These are phyloP conservation scores for Schwanniomyces etchellsii DNA, from an alignment of 1,139 yeast species.

Conservation along the genomic window DNA sequence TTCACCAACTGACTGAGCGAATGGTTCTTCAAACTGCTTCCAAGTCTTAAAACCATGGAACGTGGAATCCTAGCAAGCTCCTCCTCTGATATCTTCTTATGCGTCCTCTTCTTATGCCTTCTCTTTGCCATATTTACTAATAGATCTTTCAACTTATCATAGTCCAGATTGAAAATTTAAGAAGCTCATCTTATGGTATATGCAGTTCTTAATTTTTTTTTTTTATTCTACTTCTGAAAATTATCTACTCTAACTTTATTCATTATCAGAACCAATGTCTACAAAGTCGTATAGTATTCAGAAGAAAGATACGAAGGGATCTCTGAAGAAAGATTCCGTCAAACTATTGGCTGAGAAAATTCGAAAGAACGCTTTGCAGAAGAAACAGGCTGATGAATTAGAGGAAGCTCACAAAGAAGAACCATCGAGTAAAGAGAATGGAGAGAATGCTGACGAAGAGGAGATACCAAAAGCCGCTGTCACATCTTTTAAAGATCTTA, in stretches of 20 bases:
- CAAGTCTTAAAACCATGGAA: constrained; percentile 89
- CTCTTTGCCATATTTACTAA: constrained; percentile 33
- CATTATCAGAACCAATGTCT: too few species aligned
- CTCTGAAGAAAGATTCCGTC: constrained; percentile 17
- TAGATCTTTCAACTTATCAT: not conserved
- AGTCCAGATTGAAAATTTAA: constrained; percentile 2
- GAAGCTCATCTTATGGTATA: constrained; percentile 1
- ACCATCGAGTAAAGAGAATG: constrained; percentile 12
- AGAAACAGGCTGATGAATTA: constrained; percentile 10
- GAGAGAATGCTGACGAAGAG: constrained; percentile 10
- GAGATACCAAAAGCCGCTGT: constrained; percentile 9
- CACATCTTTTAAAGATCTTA: constrained; percentile 42
- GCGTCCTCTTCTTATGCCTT: constrained; percentile 77
- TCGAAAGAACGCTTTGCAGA: constrained; percentile 44
- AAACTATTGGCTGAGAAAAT: constrained; percentile 44
- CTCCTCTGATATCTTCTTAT: constrained; percentile 59
- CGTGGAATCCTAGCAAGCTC: constrained; percentile 73
- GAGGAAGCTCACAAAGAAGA: constrained; percentile 7
- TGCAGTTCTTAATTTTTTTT: not conserved
- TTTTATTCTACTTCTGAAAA: constrained; percentile 1
- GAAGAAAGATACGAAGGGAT: constrained; percentile 10
- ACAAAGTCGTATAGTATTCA: constrained; percentile 10
- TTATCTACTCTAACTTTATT: constrained; percentile 5
- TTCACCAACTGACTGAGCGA: constrained; percentile 77
- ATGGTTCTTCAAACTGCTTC: constrained; percentile 73